Evolutionary conservation across 2,329 filamentous ascomycete species (phyloP).

Genomic region (Macroventuria anomochaeta): DNA sequence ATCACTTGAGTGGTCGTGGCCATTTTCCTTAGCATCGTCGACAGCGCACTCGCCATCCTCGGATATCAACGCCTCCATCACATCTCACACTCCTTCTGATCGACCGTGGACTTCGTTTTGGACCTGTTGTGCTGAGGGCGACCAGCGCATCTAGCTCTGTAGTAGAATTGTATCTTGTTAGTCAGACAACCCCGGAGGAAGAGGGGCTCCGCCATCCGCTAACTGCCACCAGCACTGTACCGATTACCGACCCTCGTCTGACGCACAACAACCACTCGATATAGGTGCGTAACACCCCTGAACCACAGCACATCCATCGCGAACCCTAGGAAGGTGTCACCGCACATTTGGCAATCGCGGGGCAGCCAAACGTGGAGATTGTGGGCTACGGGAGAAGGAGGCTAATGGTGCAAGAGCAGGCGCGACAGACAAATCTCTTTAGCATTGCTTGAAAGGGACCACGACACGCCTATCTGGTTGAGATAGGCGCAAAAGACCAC

Average conservation of each 20-base stretch:
- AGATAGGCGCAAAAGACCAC: slow-evolving; percentile 30
- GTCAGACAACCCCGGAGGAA: slow-evolving; percentile 32
- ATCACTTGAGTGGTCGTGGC: slow-evolving; percentile 30
- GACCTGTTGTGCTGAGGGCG: slow-evolving; percentile 18
- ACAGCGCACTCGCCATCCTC: slow-evolving; percentile 43
- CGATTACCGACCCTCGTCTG: slow-evolving; percentile 26
- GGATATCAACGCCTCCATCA: slow-evolving; percentile 16
- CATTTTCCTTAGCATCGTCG: slow-evolving; percentile 44
- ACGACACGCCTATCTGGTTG: slow-evolving; percentile 11
- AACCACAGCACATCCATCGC: slow-evolving; percentile 15
- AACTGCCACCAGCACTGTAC: slow-evolving; percentile 41
- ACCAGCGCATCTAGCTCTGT: slow-evolving; percentile 13
- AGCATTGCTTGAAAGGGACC: slow-evolving; percentile 7
- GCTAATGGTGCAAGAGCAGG: slow-evolving; percentile 29
- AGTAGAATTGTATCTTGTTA: slow-evolving; percentile 30
- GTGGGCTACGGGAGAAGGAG: slow-evolving; percentile 3
- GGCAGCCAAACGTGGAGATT: slow-evolving; percentile 4
- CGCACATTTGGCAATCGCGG: slow-evolving; percentile 1
- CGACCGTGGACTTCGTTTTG: slow-evolving; percentile 12
- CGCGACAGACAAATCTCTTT: slow-evolving; percentile 20
- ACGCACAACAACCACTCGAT: slow-evolving; percentile 37
- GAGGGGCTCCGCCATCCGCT: slow-evolving; percentile 44
- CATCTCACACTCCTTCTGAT: slow-evolving; percentile 8
- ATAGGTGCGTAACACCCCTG: slow-evolving; percentile 40
- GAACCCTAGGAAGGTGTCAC: not conserved